Conservation (phyloP, 768 basidiomycete genomes). For the Thelephora ganbajun region DNA sequence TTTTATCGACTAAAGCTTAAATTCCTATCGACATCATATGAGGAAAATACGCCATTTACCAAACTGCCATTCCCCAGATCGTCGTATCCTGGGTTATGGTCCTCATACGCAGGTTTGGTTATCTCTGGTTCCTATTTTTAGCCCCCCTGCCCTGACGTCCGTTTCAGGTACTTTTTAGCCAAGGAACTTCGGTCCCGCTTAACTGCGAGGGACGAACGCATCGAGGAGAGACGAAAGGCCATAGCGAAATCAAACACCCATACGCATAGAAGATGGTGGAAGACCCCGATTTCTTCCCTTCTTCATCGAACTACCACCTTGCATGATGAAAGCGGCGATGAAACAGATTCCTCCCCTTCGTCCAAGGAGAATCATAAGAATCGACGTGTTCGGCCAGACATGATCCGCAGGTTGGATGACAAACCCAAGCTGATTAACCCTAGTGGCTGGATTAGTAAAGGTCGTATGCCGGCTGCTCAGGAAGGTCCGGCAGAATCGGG, state of each 20-base stretch:
- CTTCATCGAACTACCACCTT: too few relatives aligned
- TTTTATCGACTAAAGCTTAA: too few relatives aligned
- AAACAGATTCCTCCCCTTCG: not conserved
- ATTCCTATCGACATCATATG: too few relatives aligned
- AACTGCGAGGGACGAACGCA: too few relatives aligned
- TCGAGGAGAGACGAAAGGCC: too few relatives aligned
- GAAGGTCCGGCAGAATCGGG: conserved; percentile 11
- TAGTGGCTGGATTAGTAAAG: conserved; percentile 55
- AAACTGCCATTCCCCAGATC: conserved; percentile 26
- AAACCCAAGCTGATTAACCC: conserved; percentile 60
- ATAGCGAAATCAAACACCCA: too few relatives aligned
- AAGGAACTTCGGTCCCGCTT: conserved; percentile 39
- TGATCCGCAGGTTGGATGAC: conserved; percentile 65
- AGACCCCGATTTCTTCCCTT: too few relatives aligned
- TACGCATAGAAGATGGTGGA: too few relatives aligned
- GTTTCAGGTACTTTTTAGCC: conserved; percentile 52
- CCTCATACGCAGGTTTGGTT: conserved; percentile 46
- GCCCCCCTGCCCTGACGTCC: not conserved
- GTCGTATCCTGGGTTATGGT: conserved; percentile 78
- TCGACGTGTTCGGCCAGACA: conserved; percentile 38
- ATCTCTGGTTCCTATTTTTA: not conserved
- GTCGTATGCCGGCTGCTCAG: conserved; percentile 15
- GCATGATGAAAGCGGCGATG: too few relatives aligned
- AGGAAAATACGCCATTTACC: not conserved
- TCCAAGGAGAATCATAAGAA: not conserved